These are phyloP conservation scores for Agastache rugosa DNA, from an alignment of 257 asterid species.

Conservation along the genomic window DNA sequence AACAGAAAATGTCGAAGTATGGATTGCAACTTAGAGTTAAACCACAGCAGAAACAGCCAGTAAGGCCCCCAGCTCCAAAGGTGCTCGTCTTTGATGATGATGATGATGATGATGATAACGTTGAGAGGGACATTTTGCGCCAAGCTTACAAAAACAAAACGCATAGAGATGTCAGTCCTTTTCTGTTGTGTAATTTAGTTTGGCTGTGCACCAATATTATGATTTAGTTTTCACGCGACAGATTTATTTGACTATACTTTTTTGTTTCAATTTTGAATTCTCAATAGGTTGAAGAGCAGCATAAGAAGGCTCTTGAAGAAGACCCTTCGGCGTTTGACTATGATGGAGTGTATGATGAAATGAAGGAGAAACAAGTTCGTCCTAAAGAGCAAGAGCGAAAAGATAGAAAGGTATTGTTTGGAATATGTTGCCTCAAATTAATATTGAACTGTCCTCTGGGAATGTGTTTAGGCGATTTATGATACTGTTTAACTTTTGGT, in stretches of 20 bases:
- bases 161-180: slow-evolving; percentile 67
- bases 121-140: slow-evolving; percentile 81
- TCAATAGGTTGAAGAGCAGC: slow-evolving; percentile 81
- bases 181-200: neutral
- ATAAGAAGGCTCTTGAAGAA: slow-evolving; percentile 91
- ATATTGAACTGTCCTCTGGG: neutral
- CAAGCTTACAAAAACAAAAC: slow-evolving; percentile 85
- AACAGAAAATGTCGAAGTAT: slow-evolving; percentile 59
- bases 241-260: neutral
- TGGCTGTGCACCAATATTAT: neutral
- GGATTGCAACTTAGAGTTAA: slow-evolving; percentile 88
- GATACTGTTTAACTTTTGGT: slow-evolving; percentile 12
- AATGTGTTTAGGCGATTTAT: slow-evolving; percentile 17
- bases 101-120: slow-evolving; percentile 72
- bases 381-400: slow-evolving; percentile 66
- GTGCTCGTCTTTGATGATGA: slow-evolving; percentile 62
- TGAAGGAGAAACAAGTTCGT: slow-evolving; percentile 81
- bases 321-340: slow-evolving; percentile 88
- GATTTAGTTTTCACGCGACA: neutral
- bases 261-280: slow-evolving; percentile 4
- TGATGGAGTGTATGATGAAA: slow-evolving; percentile 88
- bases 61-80: slow-evolving; percentile 62
- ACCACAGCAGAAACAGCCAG: slow-evolving; percentile 69
- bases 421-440: slow-evolving; percentile 11
- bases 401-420: slow-evolving; percentile 67